phyloP scores from a whole-genome alignment of 257 asterid genomes.

The Solanum sejunctum region DNA sequence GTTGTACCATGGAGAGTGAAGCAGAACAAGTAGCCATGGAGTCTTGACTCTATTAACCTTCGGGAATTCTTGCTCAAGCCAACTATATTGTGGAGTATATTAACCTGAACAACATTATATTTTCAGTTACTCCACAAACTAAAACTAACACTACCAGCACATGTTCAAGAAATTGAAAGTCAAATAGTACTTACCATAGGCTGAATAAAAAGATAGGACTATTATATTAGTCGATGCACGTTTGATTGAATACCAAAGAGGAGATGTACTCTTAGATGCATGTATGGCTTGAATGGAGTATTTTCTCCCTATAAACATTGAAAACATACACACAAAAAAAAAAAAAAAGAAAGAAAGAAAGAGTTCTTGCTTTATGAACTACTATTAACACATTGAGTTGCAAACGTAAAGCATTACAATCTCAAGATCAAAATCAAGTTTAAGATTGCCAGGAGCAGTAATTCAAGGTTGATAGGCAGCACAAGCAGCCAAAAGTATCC shows the following conservation, averaged over 20 bases:
- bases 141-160: not conserved
- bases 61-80: slow-evolving; percentile 31
- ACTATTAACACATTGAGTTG: not conserved
- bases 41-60: slow-evolving; percentile 33
- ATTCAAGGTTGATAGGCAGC: slow-evolving; percentile 44
- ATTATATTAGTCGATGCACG: not conserved
- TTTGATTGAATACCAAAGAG: not conserved
- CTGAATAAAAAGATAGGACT: not conserved
- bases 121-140: not conserved
- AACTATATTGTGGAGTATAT: slow-evolving; percentile 37
- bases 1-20: not conserved
- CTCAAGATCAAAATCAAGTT: slow-evolving; percentile 38
- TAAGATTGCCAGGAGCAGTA: slow-evolving; percentile 40
- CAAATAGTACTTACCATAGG: not conserved
- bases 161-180: not conserved
- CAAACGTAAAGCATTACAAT: slow-evolving; percentile 8
- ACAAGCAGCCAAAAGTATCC: slow-evolving; percentile 39
- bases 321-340: not conserved
- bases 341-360: not conserved
- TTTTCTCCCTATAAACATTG: not conserved
- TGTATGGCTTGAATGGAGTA: not conserved
- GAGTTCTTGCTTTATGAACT: not conserved
- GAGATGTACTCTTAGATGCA: not conserved
- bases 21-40: slow-evolving; percentile 39
- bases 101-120: slow-evolving; percentile 9